Conservation (phyloP, 306 rosid species). For the Prunus campanulata region DNA sequence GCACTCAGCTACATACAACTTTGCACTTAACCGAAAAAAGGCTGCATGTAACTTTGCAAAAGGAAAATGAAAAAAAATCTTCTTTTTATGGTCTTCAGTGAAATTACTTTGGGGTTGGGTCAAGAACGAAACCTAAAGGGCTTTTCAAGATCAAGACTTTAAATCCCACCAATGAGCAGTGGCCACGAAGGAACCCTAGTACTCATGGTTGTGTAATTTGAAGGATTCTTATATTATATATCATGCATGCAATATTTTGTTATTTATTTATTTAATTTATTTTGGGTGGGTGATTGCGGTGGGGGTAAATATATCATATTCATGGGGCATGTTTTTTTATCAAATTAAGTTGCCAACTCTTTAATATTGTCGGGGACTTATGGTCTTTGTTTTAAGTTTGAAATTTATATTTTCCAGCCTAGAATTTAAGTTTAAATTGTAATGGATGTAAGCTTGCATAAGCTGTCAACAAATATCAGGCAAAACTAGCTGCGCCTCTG, state of each 20-base stretch:
- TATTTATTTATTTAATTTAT: neutral
- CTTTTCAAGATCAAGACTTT: neutral
- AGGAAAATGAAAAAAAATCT: neutral
- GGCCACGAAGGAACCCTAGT: neutral
- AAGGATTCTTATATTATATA: neutral
- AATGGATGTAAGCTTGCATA: neutral
- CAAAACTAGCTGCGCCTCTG: too few relatives aligned
- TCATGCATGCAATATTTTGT: neutral
- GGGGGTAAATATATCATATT: neutral
- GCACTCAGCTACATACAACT: neutral
- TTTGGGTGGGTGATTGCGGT: neutral
- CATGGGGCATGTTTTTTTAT: neutral
- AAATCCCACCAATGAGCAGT: neutral
- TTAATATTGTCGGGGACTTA: neutral
- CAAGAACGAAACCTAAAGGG: neutral
- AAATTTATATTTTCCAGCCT: neutral
- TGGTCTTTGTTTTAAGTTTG: neutral
- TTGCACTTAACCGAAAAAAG: neutral
- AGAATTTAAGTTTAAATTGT: neutral
- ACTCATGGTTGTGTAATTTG: neutral
- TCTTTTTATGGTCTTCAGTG: neutral
- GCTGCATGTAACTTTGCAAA: neutral
- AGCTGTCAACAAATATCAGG: too few relatives aligned
- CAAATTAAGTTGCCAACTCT: neutral
- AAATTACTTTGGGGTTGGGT: constrained; percentile 2